Percentiles rank a stretch among this genome's conserved stretches.
These are phyloP conservation scores for Zasmidium cellare DNA, from an alignment of 2,329 filamentous ascomycete genomes.

Conservation along the genomic window DNA sequence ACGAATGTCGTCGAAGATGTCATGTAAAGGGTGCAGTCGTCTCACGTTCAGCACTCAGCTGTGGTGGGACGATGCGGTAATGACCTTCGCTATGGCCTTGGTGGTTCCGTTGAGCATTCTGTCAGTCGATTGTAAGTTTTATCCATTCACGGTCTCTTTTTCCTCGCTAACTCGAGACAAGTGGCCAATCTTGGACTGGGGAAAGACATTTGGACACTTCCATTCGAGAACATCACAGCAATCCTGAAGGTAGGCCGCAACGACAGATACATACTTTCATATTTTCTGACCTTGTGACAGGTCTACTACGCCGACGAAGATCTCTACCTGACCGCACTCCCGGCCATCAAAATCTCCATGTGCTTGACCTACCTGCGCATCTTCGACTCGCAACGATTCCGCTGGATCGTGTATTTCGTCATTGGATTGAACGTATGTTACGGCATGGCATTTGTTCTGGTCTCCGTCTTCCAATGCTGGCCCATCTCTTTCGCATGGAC, in stretches of 20 bases:
- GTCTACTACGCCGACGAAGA: conserved; percentile 19
- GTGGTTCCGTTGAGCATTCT: conserved; percentile 12
- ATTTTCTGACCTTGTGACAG: conserved; percentile 2
- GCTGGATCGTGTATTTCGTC: conserved; percentile 8
- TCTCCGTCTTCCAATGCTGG: conserved; percentile 21
- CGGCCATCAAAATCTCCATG: conserved; percentile 21
- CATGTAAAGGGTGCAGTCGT: conserved; percentile 3
- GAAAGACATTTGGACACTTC: conserved; percentile 25
- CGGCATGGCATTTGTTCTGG: conserved; percentile 14
- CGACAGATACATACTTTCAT: not conserved
- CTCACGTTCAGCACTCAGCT: conserved; percentile 8
- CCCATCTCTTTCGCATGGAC: conserved; percentile 17
- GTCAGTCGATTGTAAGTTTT: conserved; percentile 6
- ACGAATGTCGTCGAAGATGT: conserved; percentile 17
- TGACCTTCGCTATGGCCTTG: conserved; percentile 16
- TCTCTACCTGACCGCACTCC: conserved; percentile 17
- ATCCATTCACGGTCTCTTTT: not conserved
- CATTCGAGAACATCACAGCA: conserved; percentile 16
- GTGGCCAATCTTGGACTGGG: conserved; percentile 24
- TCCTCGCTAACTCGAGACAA: conserved; percentile 11
- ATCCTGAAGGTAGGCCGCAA: conserved; percentile 13
- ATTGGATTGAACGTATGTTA: conserved; percentile 20
- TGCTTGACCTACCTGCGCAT: conserved; percentile 20
- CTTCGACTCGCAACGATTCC: conserved; percentile 22
- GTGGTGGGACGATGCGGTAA: conserved; percentile 22